Evolutionary conservation across 495 filamentous ascomycete species (phyloP).

Genomic region (Beverwykella pulmonaria): DNA sequence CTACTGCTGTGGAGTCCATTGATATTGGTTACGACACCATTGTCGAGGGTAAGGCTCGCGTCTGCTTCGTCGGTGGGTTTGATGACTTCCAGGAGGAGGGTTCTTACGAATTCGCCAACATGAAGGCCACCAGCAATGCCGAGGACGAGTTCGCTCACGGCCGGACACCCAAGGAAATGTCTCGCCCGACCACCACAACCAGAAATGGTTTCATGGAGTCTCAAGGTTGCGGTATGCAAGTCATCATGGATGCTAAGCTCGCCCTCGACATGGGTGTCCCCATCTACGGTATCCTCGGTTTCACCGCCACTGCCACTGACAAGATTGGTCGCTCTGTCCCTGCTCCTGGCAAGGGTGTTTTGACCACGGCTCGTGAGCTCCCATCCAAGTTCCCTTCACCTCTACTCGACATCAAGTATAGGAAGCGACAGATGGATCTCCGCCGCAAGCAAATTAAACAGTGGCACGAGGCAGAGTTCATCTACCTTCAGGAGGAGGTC

Average conservation of each 20-base stretch:
- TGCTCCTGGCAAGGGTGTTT: constrained; percentile 92
- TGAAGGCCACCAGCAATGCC: constrained; percentile 98
- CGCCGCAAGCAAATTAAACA: constrained; percentile 88
- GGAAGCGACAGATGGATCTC: constrained; percentile 88
- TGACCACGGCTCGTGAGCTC: constrained; percentile 94
- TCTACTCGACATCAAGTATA: constrained; percentile 94
- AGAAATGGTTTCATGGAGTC: constrained; percentile 99
- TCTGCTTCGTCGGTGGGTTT: constrained; percentile 97
- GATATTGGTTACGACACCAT: constrained; percentile 98
- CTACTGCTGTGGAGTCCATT: constrained; percentile 93
- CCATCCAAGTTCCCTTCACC: constrained; percentile 90
- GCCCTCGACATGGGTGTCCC: constrained; percentile 98
- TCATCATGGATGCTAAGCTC: constrained; percentile 96
- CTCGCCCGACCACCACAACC: constrained; percentile 92
- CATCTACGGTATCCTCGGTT: constrained; percentile 90
- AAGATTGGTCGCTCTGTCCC: constrained; percentile 98
- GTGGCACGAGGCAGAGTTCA: constrained; percentile 92
- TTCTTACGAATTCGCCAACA: constrained; percentile 99
- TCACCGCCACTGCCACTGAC: constrained; percentile 97
- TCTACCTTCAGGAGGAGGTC: constrained; percentile 90
- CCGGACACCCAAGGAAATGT: constrained; percentile 96
- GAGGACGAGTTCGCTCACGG: constrained; percentile 95
- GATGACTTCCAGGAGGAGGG: constrained; percentile 99
- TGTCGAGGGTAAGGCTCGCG: constrained; percentile 91
- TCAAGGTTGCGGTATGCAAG: constrained; percentile 95